phyloP scores from a whole-genome alignment of 176 grass and related monocot species.

The Ensete ventricosum region DNA sequence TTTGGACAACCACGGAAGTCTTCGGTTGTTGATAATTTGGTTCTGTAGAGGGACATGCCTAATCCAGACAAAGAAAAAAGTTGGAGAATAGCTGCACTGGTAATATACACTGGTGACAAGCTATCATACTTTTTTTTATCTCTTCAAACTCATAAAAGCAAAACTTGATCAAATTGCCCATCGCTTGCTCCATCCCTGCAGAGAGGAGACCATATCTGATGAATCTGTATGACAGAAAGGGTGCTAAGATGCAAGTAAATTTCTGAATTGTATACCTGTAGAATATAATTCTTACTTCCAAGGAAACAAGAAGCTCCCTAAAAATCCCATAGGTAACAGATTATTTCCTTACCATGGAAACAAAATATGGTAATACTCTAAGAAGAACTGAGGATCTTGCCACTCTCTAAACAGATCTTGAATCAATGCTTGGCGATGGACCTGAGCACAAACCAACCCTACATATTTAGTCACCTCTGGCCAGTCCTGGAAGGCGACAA shows the following conservation, averaged over 20 bases:
- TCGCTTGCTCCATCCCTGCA: constrained; percentile 84
- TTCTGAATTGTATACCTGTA: constrained; percentile 39
- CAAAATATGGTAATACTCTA: not conserved
- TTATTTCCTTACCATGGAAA: too few relatives aligned
- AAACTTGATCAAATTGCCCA: constrained; percentile 88
- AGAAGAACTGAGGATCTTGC: constrained; percentile 40
- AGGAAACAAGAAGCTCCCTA: constrained; percentile 89
- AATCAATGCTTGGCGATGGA: constrained; percentile 76
- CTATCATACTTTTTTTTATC: constrained; percentile 44
- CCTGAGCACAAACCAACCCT: constrained; percentile 79
- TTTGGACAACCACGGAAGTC: constrained; percentile 89
- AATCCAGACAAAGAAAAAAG: not conserved
- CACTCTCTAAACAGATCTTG: constrained; percentile 74
- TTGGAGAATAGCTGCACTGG: not conserved
- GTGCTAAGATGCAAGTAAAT: not conserved
- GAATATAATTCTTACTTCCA: constrained; percentile 75
- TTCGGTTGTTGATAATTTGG: constrained; percentile 70
- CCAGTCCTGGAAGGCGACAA: constrained; percentile 94
- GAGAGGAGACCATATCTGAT: not conserved
- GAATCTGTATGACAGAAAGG: not conserved
- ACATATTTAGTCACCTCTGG: constrained; percentile 93
- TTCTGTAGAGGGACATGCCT: constrained; percentile 80
- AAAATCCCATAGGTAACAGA: not conserved
- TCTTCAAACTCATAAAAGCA: too few relatives aligned
- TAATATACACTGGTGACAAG: not conserved